Conservation (phyloP, 140 eudicot species). For the Cichorium intybus region DNA sequence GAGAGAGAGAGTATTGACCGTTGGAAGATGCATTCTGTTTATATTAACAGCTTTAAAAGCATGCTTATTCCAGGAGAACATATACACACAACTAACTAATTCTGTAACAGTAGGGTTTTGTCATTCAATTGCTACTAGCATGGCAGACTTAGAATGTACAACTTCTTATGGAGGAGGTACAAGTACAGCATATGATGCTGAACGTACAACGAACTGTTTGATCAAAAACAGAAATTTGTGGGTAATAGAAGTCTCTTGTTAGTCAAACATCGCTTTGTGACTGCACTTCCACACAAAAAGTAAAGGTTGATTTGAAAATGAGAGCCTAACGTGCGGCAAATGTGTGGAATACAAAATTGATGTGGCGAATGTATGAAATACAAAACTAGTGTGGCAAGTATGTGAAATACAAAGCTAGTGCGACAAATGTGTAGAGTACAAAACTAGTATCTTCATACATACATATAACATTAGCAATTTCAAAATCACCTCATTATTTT, state of each 20-base stretch:
- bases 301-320: background rate
- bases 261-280: background rate
- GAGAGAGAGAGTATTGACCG: conserved; percentile 25
- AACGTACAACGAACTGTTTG: background rate
- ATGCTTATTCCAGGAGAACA: conserved; percentile 30
- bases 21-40: conserved; percentile 24
- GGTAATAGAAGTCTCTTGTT: background rate
- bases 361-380: background rate
- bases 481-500: too few species aligned
- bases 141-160: conserved; percentile 16
- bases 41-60: conserved; percentile 36
- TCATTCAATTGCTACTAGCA: conserved; percentile 20
- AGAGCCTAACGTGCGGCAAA: background rate
- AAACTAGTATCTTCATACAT: too few species aligned
- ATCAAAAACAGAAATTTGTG: background rate
- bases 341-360: background rate
- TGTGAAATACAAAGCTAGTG: too few species aligned
- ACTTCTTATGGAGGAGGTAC: conserved; percentile 3
- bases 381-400: background rate
- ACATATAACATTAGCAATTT: too few species aligned
- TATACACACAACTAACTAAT: conserved; percentile 19
- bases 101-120: conserved; percentile 24
- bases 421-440: too few species aligned
- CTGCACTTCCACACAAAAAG: background rate
- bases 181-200: conserved; percentile 6